These are phyloP conservation scores for Chrysopogon serrulatus DNA, from an alignment of 176 grass and related monocot species.

Conservation along the genomic window DNA sequence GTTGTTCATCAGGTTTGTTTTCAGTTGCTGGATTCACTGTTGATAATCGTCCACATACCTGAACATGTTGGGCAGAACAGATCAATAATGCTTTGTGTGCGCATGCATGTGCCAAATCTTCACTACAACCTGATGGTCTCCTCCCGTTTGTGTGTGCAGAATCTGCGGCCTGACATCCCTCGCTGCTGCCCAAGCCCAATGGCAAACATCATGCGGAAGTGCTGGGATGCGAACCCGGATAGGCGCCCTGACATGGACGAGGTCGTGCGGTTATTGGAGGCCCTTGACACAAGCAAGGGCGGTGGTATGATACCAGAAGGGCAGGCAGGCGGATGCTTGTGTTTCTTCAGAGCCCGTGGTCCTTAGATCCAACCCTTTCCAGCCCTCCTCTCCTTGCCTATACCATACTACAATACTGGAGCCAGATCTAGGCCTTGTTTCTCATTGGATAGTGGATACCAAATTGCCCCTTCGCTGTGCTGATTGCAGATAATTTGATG, in stretches of 20 bases:
- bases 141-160: conserved; percentile 23
- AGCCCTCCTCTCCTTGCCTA: not conserved
- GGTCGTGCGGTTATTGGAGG: conserved; percentile 65
- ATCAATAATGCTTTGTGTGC: not conserved
- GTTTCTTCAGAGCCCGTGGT: conserved; percentile 56
- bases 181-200: conserved; percentile 57
- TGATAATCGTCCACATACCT: not conserved
- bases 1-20: conserved; percentile 65
- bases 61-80: not conserved
- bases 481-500: not conserved
- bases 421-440: not conserved
- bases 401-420: not conserved
- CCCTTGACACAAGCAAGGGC: conserved; percentile 65
- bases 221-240: conserved; percentile 76
- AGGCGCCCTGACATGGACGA: conserved; percentile 78
- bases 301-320: conserved; percentile 75
- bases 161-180: conserved; percentile 61
- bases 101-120: not conserved
- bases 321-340: conserved; percentile 52
- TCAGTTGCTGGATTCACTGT: not conserved
- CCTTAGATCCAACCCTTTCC: conserved; percentile 5
- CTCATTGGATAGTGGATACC: not conserved
- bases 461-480: too few species aligned
- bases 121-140: not conserved
- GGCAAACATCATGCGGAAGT: conserved; percentile 69